Percentiles rank a stretch among this genome's conserved stretches.
Evolutionary conservation across 495 filamentous ascomycete species (phyloP).

Genomic region (Aspergillus saccharolyticus): DNA sequence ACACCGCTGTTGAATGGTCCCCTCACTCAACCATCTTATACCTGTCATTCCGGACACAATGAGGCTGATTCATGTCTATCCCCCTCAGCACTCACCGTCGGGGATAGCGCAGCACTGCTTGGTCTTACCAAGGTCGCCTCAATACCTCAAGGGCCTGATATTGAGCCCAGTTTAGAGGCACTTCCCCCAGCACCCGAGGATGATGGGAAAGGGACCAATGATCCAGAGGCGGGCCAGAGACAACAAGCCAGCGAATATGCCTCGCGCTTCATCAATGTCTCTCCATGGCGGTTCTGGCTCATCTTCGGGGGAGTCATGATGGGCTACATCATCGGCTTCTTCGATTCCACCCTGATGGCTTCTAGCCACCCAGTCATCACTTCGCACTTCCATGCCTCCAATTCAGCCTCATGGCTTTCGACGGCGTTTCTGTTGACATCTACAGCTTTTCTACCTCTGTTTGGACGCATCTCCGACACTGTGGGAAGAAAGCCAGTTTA

Average conservation of each 20-base stretch:
- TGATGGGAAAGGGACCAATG: slow-evolving; percentile 12
- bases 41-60: slow-evolving; percentile 5
- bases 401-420: slow-evolving; percentile 75
- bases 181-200: slow-evolving; percentile 14
- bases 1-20: slow-evolving; percentile 22
- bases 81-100: slow-evolving; percentile 2
- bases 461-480: slow-evolving; percentile 67
- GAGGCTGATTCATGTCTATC: slow-evolving; percentile 22
- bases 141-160: slow-evolving; percentile 27
- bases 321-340: slow-evolving; percentile 52
- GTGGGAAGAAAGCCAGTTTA: slow-evolving; percentile 68
- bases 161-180: slow-evolving; percentile 28
- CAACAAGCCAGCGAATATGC: slow-evolving; percentile 24
- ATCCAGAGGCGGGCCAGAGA: slow-evolving; percentile 7
- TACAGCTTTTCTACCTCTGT: slow-evolving; percentile 68
- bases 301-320: slow-evolving; percentile 48
- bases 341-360: slow-evolving; percentile 77
- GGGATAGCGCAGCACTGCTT: slow-evolving; percentile 22
- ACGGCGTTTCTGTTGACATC: slow-evolving; percentile 74
- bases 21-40: slow-evolving; percentile 7
- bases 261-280: slow-evolving; percentile 42
- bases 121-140: slow-evolving; percentile 28
- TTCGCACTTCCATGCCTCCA: slow-evolving; percentile 68
- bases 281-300: slow-evolving; percentile 45
- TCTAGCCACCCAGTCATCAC: slow-evolving; percentile 79